Conservation (phyloP, 257 asterid genomes). For the Nicotiana tabacum region DNA sequence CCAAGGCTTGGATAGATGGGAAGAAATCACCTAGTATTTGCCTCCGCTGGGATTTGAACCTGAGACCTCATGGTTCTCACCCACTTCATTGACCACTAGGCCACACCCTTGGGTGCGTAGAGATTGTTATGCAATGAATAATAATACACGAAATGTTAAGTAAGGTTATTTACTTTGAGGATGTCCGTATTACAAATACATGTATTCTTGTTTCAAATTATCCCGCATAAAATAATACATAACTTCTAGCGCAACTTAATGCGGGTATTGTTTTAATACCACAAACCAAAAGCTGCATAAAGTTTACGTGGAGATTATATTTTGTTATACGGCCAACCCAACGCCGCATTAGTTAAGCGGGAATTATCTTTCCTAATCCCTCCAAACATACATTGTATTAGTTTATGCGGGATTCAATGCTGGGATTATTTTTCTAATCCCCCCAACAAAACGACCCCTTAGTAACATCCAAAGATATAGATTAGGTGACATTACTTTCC, state of each 20-base stretch:
- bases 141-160: neutral
- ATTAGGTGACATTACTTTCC: neutral
- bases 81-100: too few relatives aligned
- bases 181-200: neutral
- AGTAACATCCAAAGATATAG: neutral
- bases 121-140: neutral
- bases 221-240: neutral
- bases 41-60: too few relatives aligned
- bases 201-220: neutral
- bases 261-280: neutral
- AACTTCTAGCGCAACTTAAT: neutral
- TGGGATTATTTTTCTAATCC: neutral
- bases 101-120: neutral
- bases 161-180: neutral
- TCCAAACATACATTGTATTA: neutral
- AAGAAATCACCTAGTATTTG: too few relatives aligned
- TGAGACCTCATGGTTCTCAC: too few relatives aligned
- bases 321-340: neutral
- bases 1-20: too few relatives aligned
- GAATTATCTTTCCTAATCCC: neutral
- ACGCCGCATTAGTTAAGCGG: neutral
- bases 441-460: neutral
- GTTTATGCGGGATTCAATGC: neutral
- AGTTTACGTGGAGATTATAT: neutral
- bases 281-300: neutral